These are phyloP conservation scores for Delphinella strobiligena DNA, from an alignment of 2,329 filamentous ascomycete species.

Conservation along the genomic window DNA sequence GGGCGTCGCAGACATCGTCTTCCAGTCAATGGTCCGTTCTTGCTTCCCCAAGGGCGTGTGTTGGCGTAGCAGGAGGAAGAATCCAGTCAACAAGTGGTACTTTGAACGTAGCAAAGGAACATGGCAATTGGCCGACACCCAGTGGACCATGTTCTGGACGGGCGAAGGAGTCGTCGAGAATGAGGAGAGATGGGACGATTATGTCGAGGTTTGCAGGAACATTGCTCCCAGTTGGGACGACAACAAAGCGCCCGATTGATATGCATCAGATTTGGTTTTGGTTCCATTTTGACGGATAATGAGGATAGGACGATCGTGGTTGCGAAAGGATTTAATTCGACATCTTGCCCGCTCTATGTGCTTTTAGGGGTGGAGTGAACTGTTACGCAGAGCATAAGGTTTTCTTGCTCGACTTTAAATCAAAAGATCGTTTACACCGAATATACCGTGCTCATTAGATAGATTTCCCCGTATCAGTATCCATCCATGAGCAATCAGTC, in stretches of 20 bases:
- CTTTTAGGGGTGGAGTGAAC: too few species aligned
- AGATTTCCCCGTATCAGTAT: too few species aligned
- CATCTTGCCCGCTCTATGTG: too few species aligned
- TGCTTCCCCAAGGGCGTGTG: constrained; percentile 85
- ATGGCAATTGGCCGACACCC: constrained; percentile 65
- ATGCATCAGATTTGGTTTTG: too few species aligned
- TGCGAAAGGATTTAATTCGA: too few species aligned
- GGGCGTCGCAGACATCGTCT: constrained; percentile 89
- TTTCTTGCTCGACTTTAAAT: too few species aligned
- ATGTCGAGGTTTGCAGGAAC: constrained; percentile 34
- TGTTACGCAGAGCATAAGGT: too few species aligned
- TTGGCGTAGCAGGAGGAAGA: constrained; percentile 81
- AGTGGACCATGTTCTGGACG: constrained; percentile 99
- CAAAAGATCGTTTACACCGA: too few species aligned
- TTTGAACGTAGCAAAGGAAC: constrained; percentile 81
- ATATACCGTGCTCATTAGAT: too few species aligned
- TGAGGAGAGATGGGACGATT: constrained; percentile 32
- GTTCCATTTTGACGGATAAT: too few species aligned
- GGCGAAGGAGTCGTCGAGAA: constrained; percentile 49
- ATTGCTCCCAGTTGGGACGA: constrained; percentile 39
- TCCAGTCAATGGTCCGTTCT: constrained; percentile 83
- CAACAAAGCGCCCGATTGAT: constrained; percentile 19
- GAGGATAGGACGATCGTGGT: too few species aligned
- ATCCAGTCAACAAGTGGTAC: constrained; percentile 99
- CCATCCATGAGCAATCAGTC: too few species aligned